These are phyloP conservation scores for Candida takata DNA, from an alignment of 805 yeast species.

Conservation along the genomic window DNA sequence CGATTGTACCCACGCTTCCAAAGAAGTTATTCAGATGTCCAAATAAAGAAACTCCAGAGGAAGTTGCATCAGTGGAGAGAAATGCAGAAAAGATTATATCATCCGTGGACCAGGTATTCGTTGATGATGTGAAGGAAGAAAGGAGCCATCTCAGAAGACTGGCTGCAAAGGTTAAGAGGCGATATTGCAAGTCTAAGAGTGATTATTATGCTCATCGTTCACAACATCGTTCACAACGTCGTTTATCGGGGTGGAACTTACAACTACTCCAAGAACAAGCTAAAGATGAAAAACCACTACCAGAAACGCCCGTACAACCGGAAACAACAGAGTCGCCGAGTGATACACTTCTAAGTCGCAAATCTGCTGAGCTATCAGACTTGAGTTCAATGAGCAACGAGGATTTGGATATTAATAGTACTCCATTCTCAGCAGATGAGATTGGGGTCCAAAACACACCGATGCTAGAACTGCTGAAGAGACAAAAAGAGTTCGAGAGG, in stretches of 20 bases:
- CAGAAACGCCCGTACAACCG: not conserved
- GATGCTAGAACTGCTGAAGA: slow-evolving; percentile 2
- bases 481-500: slow-evolving; percentile 5
- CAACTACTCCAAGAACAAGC: not conserved
- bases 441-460: slow-evolving; percentile 9
- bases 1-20: slow-evolving; percentile 20
- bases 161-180: slow-evolving; percentile 17
- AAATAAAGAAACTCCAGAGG: no score
- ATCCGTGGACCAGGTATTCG: slow-evolving; percentile 20
- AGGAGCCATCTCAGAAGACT: slow-evolving; percentile 13
- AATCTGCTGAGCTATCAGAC: slow-evolving; percentile 2
- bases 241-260: slow-evolving; percentile 1
- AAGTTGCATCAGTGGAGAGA: not conserved
- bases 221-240: slow-evolving; percentile 5
- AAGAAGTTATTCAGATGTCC: slow-evolving; percentile 1
- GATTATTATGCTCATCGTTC: slow-evolving; percentile 3
- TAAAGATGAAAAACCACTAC: not conserved
- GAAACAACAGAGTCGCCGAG: not conserved
- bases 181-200: slow-evolving; percentile 12
- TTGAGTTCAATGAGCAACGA: slow-evolving; percentile 1
- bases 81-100: slow-evolving; percentile 10
- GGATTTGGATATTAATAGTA: slow-evolving; percentile 5
- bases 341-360: slow-evolving; percentile 3
- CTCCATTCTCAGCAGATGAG: slow-evolving; percentile 21
- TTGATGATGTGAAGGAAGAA: slow-evolving; percentile 18